Evolutionary conservation across 371 early-diverging fungal genomes (phyloP).

Genomic region (Apophysomyces elegans): DNA sequence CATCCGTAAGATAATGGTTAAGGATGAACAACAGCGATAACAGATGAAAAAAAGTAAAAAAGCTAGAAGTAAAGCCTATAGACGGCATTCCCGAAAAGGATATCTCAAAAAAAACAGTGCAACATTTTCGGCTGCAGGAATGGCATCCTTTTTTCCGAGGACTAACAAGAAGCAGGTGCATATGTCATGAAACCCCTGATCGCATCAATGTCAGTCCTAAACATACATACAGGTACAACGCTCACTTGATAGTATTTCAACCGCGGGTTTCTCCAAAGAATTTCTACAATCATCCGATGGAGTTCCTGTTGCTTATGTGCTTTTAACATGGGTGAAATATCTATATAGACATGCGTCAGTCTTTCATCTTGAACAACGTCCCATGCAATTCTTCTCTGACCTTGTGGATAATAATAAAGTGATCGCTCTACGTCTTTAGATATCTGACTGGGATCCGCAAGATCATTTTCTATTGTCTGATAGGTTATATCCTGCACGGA

Average conservation of each 20-base stretch:
- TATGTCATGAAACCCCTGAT: conserved; percentile 58
- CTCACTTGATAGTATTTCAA: conserved; percentile 56
- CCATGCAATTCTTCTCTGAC: conserved; percentile 17
- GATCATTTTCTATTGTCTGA: conserved; percentile 41
- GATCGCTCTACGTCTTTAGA: conserved; percentile 56
- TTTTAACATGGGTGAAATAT: conserved; percentile 49
- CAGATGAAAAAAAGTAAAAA: neutral
- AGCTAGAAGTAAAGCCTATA: neutral
- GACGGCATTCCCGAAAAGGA: conserved; percentile 27
- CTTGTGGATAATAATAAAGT: conserved; percentile 56
- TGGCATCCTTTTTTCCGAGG: conserved; percentile 55
- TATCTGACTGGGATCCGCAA: conserved; percentile 53
- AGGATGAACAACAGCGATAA: conserved; percentile 12
- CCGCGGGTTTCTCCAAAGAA: conserved; percentile 55
- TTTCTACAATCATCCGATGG: conserved; percentile 52
- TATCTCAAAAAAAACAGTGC: conserved; percentile 53
- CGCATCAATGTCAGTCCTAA: neutral
- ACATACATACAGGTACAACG: neutral
- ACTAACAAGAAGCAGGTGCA: conserved; percentile 55
- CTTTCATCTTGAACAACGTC: neutral
- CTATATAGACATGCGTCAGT: conserved; percentile 19
- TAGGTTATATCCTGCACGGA: neutral
- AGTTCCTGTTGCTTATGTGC: conserved; percentile 54
- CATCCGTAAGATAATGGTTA: conserved; percentile 42
- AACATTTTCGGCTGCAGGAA: conserved; percentile 55